Conservation (phyloP, 2,329 filamentous ascomycete genomes). For the Colletotrichum chlorophyti region DNA sequence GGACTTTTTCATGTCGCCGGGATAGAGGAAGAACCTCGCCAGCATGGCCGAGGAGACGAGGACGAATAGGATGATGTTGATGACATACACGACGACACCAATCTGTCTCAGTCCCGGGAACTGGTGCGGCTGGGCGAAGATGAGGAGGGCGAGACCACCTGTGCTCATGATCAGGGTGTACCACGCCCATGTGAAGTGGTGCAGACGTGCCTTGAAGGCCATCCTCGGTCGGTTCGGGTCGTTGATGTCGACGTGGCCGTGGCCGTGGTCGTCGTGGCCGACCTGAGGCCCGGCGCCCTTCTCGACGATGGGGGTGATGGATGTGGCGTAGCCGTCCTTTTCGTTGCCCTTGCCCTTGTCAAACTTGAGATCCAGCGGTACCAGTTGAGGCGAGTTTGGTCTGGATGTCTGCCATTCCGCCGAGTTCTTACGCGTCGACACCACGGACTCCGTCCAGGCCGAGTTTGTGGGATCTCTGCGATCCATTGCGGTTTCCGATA, state of each 20-base stretch:
- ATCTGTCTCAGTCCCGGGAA: slow-evolving; percentile 71
- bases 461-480: slow-evolving; percentile 15
- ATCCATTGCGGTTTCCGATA: slow-evolving; percentile 21
- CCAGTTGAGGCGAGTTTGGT: slow-evolving; percentile 25
- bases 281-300: slow-evolving; percentile 13
- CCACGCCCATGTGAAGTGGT: slow-evolving; percentile 75
- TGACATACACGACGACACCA: slow-evolving; percentile 70
- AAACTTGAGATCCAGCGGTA: slow-evolving; percentile 21
- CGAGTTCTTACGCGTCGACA: slow-evolving; percentile 28
- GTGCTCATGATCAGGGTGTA: slow-evolving; percentile 80
- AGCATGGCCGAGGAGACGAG: slow-evolving; percentile 60
- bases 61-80: slow-evolving; percentile 71
- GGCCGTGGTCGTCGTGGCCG: neutral
- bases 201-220: slow-evolving; percentile 51
- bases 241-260: slow-evolving; percentile 30
- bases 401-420: slow-evolving; percentile 24
- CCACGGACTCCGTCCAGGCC: slow-evolving; percentile 23
- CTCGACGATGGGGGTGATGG: slow-evolving; percentile 23
- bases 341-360: slow-evolving; percentile 20
- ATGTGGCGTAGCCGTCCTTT: slow-evolving; percentile 11
- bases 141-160: slow-evolving; percentile 70
- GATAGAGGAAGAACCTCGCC: slow-evolving; percentile 67
- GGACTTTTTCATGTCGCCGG: slow-evolving; percentile 58
- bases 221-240: slow-evolving; percentile 42
- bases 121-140: slow-evolving; percentile 66